These are phyloP conservation scores for Blastobotrys muscicola DNA, from an alignment of 805 yeast genomes.

Conservation along the genomic window DNA sequence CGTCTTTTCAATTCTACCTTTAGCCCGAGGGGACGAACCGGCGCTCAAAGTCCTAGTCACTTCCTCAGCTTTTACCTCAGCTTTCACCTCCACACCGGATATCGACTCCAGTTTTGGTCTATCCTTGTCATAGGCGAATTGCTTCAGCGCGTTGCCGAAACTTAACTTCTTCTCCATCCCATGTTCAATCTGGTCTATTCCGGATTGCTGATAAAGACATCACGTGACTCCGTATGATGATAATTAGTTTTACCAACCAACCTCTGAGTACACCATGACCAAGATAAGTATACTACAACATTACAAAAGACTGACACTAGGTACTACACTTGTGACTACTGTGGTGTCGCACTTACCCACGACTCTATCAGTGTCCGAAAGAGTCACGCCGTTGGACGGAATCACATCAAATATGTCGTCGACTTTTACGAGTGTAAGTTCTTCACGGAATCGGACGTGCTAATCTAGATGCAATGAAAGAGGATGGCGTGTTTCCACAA, in stretches of 20 bases:
- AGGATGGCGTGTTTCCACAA: constrained; percentile 10
- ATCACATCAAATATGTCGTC: constrained; percentile 62
- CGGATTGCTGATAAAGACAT: neutral
- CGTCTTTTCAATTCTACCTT: neutral
- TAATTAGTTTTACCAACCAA: neutral
- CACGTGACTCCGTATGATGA: too few relatives aligned
- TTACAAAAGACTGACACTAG: constrained; percentile 1
- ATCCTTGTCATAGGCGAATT: neutral
- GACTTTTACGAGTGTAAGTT: constrained; percentile 56
- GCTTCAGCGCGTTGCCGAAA: neutral
- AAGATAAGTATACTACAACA: constrained; percentile 17
- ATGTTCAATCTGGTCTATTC: neutral
- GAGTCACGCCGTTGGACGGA: constrained; percentile 67
- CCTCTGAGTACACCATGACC: constrained; percentile 14
- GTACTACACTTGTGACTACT: constrained; percentile 56
- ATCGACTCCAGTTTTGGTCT: neutral
- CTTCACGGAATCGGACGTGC: neutral
- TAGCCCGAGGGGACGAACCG: neutral
- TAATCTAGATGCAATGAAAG: constrained; percentile 10
- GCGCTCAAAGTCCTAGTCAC: neutral
- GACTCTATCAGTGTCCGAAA: constrained; percentile 81
- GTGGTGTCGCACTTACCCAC: constrained; percentile 74
- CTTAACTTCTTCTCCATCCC: neutral
- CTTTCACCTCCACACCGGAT: neutral
- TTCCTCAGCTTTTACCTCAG: neutral